phyloP scores from a whole-genome alignment of 2,329 filamentous ascomycete species.

The Xylaria hypoxylon region DNA sequence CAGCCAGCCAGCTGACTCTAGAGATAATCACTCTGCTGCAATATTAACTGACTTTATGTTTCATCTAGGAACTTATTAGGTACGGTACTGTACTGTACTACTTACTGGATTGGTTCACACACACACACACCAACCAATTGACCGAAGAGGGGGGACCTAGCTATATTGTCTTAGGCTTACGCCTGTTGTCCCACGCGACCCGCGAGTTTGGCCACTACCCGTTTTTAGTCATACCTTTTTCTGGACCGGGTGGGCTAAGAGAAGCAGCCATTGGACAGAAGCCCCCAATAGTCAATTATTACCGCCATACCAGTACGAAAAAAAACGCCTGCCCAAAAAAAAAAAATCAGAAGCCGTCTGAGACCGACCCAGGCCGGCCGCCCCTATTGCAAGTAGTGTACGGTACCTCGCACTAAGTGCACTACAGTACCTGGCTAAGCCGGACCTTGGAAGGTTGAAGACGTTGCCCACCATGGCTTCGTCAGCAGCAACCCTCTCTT shows the following conservation, averaged over 20 bases:
- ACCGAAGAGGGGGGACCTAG: too few relatives aligned
- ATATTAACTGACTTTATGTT: not conserved
- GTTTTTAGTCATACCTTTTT: slow-evolving; percentile 26
- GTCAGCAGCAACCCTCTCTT: slow-evolving; percentile 51
- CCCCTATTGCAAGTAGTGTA: slow-evolving; percentile 14
- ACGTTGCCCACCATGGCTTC: slow-evolving; percentile 52
- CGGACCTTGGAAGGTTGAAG: slow-evolving; percentile 18
- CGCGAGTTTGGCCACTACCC: slow-evolving; percentile 32
- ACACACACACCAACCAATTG: too few relatives aligned
- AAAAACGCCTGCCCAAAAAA: slow-evolving; percentile 2
- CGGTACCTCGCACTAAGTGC: not conserved
- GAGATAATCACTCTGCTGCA: not conserved
- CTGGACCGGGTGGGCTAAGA: slow-evolving; percentile 28
- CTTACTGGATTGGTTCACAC: not conserved
- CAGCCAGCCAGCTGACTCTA: not conserved
- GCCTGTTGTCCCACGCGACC: slow-evolving; percentile 32
- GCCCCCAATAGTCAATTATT: slow-evolving; percentile 15
- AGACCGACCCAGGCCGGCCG: slow-evolving; percentile 22
- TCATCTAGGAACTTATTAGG: not conserved
- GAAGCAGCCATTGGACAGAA: slow-evolving; percentile 31
- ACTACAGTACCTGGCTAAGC: slow-evolving; percentile 18
- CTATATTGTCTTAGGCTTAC: not conserved
- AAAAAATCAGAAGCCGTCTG: slow-evolving; percentile 9
- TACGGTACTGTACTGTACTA: slow-evolving; percentile 2
- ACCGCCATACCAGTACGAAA: slow-evolving; percentile 10